Evolutionary conservation across 345 rosid species (phyloP).

Genomic region (Ceriops zippeliana): DNA sequence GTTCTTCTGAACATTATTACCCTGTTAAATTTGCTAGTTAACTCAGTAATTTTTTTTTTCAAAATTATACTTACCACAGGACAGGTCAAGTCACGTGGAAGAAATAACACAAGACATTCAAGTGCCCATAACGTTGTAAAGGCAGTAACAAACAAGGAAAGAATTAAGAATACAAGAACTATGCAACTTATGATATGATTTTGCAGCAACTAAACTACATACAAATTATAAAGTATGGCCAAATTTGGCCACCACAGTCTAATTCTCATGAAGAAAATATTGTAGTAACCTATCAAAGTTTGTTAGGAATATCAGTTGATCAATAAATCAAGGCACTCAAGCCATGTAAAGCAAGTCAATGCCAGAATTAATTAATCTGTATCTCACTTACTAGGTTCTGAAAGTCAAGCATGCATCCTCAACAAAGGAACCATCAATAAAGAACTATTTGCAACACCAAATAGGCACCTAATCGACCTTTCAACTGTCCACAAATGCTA

Average conservation of each 20-base stretch:
- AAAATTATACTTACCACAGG: neutral
- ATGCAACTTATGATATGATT: neutral
- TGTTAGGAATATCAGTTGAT: too few species aligned
- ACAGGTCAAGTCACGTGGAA: neutral
- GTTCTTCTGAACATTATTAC: neutral
- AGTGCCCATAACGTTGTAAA: neutral
- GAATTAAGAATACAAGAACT: neutral
- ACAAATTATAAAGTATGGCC: too few species aligned
- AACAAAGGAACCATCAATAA: neutral
- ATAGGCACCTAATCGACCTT: neutral
- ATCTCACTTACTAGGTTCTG: too few species aligned
- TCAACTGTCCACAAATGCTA: neutral
- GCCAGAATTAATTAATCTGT: too few species aligned
- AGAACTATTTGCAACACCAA: neutral
- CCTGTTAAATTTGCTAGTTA: neutral
- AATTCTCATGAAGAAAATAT: too few species aligned
- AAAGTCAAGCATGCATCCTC: too few species aligned
- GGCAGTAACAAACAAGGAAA: neutral
- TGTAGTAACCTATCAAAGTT: too few species aligned
- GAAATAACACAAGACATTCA: neutral
- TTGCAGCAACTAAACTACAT: too few species aligned
- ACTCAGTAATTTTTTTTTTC: neutral
- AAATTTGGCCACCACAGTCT: too few species aligned
- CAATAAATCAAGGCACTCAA: too few species aligned
- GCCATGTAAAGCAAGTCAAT: too few species aligned